Evolutionary conservation across 208 protist genomes (phyloP), one percentile per base, ranked within the genome.

Genomic region (Phytomonas sp.): DNA sequence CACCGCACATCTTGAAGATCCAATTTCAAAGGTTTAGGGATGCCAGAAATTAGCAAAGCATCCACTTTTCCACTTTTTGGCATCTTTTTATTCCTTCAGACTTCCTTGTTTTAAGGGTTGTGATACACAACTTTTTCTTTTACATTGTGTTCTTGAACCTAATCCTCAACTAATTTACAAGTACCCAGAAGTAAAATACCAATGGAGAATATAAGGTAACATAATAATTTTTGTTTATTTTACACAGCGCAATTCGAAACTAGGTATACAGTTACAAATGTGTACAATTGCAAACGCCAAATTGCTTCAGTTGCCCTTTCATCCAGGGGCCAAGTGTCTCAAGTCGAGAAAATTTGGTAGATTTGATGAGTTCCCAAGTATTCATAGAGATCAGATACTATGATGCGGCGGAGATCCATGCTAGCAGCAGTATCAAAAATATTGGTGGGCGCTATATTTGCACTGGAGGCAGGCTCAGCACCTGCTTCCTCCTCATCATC

Each of bases 21-120:
- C 43, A 17, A 56, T 65, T n/a, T 64, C 17, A 33, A 60, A 51
- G 72, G 72, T 6, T 78, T 74, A 64, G 68, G 74, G 33, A 34
- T 34, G 1, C 6, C 33, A 34, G 33, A 34, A 34, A 6, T 6
- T 5, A 61, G 1, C 1, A 61, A 29, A 36, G 3, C 28, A 36
- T 61, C 29, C 29, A 6, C 59, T 61, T 1, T 30, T 8, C 28
- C 59, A 61, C 59, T 36, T 61, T 61, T 61, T 29, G 1, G 29
- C 4, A 67, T 4, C 33, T 62, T 53, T 67, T 63, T 29, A 61
- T 61, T 29, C 59, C 28, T 61, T 6, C 62, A 67, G 4, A 8
- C 33, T 34, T 34, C 33, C 33, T 34, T 34, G 33, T 6, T 34
- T 34, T 34, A 7, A 6, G 6, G 33, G 1, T 7, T 1, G 6